Percentiles rank a stretch among this genome's conserved stretches.
phyloP scores from a whole-genome alignment of 176 grass and related monocot species.

The Chloris gayana region DNA sequence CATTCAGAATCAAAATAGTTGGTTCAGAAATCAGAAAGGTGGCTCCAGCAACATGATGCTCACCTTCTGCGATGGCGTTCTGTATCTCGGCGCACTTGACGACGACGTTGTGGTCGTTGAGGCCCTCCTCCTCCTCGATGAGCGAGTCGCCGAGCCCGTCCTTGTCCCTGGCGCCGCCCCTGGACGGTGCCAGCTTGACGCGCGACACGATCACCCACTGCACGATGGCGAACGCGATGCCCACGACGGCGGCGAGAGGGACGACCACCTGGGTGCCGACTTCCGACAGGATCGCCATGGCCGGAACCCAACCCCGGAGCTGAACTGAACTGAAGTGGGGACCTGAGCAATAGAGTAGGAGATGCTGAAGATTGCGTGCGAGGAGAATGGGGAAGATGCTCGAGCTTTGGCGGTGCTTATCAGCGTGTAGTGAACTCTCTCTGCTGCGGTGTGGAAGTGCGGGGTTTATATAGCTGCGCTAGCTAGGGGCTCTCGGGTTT shows the following conservation, averaged over 20 bases:
- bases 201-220: constrained; percentile 58
- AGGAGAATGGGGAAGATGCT: neutral
- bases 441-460: neutral
- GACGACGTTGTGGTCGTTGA: constrained; percentile 62
- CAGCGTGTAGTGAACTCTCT: neutral
- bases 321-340: neutral
- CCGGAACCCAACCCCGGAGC: neutral
- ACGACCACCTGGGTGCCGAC: constrained; percentile 43
- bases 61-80: constrained; percentile 52
- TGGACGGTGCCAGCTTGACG: constrained; percentile 46
- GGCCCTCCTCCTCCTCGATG: constrained; percentile 63
- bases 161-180: neutral
- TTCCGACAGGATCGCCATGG: constrained; percentile 47
- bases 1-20: no score
- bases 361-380: neutral
- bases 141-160: constrained; percentile 41
- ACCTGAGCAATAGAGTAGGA: neutral
- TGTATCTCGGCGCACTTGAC: constrained; percentile 54
- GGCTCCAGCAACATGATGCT: neutral
- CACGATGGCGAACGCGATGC: constrained; percentile 47
- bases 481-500: neutral
- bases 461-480: constrained; percentile 1
- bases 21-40: neutral
- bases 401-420: neutral
- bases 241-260: constrained; percentile 38